These are phyloP conservation scores for Lycium ferocissimum DNA, from an alignment of 257 asterid genomes.

Conservation along the genomic window DNA sequence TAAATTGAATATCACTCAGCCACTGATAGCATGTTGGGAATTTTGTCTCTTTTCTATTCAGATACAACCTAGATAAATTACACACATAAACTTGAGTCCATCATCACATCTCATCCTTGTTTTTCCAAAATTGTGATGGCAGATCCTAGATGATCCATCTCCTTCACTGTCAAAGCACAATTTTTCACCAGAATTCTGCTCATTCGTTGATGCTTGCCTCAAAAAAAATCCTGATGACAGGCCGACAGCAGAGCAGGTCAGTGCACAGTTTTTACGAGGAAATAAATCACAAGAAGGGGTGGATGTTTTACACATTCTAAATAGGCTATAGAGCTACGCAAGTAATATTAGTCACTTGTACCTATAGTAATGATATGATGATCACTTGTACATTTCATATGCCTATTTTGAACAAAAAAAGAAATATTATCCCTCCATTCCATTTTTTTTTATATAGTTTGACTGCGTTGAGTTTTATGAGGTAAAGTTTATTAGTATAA, in stretches of 20 bases:
- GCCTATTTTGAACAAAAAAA: not conserved
- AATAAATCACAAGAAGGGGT: not conserved
- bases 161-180: constrained; percentile 71
- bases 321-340: not conserved
- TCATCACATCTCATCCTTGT: constrained; percentile 32
- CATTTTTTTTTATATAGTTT: not conserved
- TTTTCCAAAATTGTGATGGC: constrained; percentile 19
- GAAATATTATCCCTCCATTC: not conserved
- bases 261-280: constrained; percentile 25
- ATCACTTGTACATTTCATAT: not conserved
- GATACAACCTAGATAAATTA: not conserved
- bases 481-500: not conserved
- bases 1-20: not conserved
- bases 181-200: constrained; percentile 86
- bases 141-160: constrained; percentile 98
- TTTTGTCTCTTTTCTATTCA: constrained; percentile 17
- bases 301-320: constrained; percentile 4
- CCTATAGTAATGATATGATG: not conserved
- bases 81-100: not conserved
- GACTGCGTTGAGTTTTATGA: not conserved
- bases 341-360: not conserved
- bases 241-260: constrained; percentile 97
- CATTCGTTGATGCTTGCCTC: constrained; percentile 89
- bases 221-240: constrained; percentile 79
- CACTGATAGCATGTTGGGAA: not conserved